Conservation (phyloP, 768 basidiomycete genomes). For the Pleurotus platypus region DNA sequence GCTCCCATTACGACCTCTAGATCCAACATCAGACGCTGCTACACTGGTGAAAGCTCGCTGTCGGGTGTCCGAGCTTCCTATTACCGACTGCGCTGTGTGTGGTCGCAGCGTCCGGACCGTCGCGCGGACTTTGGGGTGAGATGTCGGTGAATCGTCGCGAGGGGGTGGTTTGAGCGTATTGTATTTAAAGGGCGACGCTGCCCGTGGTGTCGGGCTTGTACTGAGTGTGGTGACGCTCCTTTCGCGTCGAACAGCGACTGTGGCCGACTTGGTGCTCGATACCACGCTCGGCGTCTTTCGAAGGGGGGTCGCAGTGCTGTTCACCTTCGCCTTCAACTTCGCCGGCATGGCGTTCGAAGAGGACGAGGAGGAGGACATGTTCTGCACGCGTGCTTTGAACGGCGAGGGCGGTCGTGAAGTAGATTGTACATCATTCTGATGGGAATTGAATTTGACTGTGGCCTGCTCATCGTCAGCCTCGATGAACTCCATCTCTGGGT, state of each 20-base stretch:
- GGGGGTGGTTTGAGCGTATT: constrained; percentile 35
- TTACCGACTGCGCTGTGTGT: constrained; percentile 26
- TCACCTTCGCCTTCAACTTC: constrained; percentile 61
- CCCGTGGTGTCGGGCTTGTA: constrained; percentile 29
- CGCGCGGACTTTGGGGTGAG: constrained; percentile 21
- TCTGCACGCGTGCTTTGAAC: constrained; percentile 27
- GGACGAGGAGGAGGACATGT: constrained; percentile 14
- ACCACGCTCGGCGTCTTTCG: constrained; percentile 23
- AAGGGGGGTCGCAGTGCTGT: constrained; percentile 41
- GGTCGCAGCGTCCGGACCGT: constrained; percentile 25
- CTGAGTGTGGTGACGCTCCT: constrained; percentile 10
- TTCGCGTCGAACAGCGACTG: constrained; percentile 14
- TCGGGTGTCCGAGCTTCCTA: constrained; percentile 30
- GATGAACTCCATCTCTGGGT: constrained; percentile 7
- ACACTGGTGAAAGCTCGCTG: constrained; percentile 22
- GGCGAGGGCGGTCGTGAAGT: constrained; percentile 32
- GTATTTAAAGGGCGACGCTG: constrained; percentile 41
- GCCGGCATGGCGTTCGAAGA: constrained; percentile 21
- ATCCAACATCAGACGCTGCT: constrained; percentile 17
- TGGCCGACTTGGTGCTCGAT: constrained; percentile 14
- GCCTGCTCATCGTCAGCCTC: constrained; percentile 34
- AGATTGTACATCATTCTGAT: constrained; percentile 10
- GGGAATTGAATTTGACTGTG: constrained; percentile 47
- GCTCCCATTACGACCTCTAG: constrained; percentile 24
- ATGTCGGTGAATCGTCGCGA: constrained; percentile 16